Evolutionary conservation across 2,329 filamentous ascomycete species (phyloP), one percentile per base, ranked within the genome.

Genomic region (Microsporum audouinii): DNA sequence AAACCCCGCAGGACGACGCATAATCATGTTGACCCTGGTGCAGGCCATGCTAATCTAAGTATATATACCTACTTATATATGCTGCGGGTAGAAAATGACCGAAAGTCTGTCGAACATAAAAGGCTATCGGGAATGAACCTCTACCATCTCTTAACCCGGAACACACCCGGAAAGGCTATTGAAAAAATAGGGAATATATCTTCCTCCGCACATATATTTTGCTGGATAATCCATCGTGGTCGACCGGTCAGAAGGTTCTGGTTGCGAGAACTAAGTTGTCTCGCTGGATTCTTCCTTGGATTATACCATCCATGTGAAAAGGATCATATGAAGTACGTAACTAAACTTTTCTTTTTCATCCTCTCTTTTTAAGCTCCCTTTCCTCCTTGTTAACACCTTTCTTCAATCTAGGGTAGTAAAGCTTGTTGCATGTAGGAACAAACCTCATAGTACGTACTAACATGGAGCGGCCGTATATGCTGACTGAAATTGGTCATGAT

Each of bases 1-100:
- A 55, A 34, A 55, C 51, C 51, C 51, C 51, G 51, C 51, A 55
- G 33, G 45, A 51, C 45, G 45, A 51, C 45, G 45, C 51, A 36
- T 31, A 43, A 36, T 36, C 31, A 12, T 7, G 45, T 5, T 31
- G 27, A 51, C 31, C 27, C 45, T 23, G 45, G 14, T 12, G 45
- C 45, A 33, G 5, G 45, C 23, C 27, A 33, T 51, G 45, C 23
- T 51, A 31, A 51, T 51, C 14, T 51, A 27, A 51, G 27, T 14
- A 33, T 45, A 17, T 47, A 23, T 23, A 23, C 17, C 17, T 23
- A 33, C n/a, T n/a, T 43, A 12, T 2, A 53, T 8, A 53, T 31
- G 31, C 53, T 23, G 27, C 12, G 31, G 53, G 23, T 38, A 23
- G n/a, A 56, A 56, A 56, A 36, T 39, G 31, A 17, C 53, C 36